Conservation (phyloP, 106 monocot genomes). For the Dendrobium nobile region DNA sequence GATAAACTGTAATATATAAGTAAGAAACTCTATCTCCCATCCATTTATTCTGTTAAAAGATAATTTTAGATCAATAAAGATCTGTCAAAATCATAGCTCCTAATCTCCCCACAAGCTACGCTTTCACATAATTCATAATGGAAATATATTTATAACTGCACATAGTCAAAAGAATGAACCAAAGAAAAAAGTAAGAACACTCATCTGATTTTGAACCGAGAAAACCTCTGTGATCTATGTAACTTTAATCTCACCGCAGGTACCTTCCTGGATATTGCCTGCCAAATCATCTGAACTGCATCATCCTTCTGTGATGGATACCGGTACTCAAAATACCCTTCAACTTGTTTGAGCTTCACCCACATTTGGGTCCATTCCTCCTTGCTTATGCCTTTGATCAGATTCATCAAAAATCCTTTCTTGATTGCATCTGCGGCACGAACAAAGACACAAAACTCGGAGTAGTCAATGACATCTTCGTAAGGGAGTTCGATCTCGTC, state of each 20-base stretch:
- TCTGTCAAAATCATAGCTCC: no score
- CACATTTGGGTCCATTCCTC: constrained; percentile 41
- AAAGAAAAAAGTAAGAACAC: no score
- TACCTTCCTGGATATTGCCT: constrained; percentile 38
- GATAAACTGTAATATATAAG: no score
- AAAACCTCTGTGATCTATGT: constrained; percentile 21
- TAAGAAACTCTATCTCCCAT: no score
- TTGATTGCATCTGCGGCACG: constrained; percentile 24
- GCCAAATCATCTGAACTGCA: constrained; percentile 48
- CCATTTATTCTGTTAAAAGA: no score
- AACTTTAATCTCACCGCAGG: constrained; percentile 25
- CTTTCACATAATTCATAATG: no score
- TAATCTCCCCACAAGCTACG: no score
- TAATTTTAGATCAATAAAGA: no score
- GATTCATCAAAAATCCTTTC: constrained; percentile 25
- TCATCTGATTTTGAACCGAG: constrained; percentile 6
- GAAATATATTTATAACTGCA: no score
- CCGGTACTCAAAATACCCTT: constrained; percentile 20
- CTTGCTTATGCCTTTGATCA: constrained; percentile 25
- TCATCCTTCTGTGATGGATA: constrained; percentile 34
- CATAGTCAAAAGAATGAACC: no score
- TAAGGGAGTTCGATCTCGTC: constrained; percentile 45
- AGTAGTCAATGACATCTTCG: constrained; percentile 35
- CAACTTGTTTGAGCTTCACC: constrained; percentile 28
- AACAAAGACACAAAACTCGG: constrained; percentile 35